Conservation (phyloP, 768 basidiomycete genomes). For the Boletus sp. region DNA sequence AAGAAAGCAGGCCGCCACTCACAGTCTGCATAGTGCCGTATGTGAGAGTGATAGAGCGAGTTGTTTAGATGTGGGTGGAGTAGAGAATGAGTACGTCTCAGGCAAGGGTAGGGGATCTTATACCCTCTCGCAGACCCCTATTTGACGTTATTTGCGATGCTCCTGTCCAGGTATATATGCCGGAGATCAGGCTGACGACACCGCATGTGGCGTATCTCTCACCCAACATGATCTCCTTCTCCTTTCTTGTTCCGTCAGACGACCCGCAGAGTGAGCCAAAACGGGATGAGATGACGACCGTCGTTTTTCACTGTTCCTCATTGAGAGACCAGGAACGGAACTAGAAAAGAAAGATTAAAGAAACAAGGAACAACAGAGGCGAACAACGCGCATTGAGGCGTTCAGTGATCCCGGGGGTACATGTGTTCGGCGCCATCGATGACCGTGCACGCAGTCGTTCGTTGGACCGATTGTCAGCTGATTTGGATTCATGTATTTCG, state of each 20-base stretch:
- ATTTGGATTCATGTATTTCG: neutral
- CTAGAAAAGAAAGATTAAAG: neutral
- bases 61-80: neutral
- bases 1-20: neutral
- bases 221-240: too few species aligned
- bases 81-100: neutral
- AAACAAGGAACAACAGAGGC: neutral
- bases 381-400: neutral
- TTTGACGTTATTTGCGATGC: slow-evolving; percentile 1
- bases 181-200: neutral
- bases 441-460: neutral
- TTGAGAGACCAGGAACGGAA: neutral
- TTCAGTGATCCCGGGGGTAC: neutral
- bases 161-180: neutral
- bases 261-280: neutral
- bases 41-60: neutral
- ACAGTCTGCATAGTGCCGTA: slow-evolving; percentile 20
- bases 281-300: neutral
- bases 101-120: neutral
- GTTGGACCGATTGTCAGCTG: neutral
- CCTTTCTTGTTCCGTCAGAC: too few species aligned
- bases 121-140: neutral
- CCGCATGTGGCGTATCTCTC: neutral
- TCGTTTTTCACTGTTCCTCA: neutral
- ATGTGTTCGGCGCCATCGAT: neutral